Conservation (phyloP, 2,329 filamentous ascomycete species). For the Byssochlamys sp. region DNA sequence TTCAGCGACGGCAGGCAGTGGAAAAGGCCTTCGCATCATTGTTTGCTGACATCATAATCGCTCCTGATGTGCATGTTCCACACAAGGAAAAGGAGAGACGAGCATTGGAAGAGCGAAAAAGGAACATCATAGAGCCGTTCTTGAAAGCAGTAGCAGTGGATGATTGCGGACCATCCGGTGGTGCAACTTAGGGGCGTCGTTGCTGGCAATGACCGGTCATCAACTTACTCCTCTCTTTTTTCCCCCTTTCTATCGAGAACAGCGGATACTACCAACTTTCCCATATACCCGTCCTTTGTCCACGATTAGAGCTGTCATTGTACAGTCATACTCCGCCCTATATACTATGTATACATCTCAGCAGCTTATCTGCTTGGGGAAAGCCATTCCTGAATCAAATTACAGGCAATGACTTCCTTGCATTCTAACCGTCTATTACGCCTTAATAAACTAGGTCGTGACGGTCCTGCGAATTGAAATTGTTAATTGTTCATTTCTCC, state of each 20-base stretch:
- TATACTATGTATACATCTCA: neutral
- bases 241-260: neutral
- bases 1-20: constrained; percentile 49
- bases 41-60: constrained; percentile 56
- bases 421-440: neutral
- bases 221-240: neutral
- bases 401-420: neutral
- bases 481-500: neutral
- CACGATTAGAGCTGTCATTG: neutral
- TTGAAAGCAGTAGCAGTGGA: constrained; percentile 36
- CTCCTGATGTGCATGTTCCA: constrained; percentile 31
- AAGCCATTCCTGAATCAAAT: neutral
- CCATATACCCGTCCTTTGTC: neutral
- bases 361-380: neutral
- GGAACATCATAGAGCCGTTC: constrained; percentile 62
- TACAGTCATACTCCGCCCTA: neutral
- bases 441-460: neutral
- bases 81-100: constrained; percentile 51
- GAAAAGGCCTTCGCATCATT: constrained; percentile 56
- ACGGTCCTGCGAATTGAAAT: neutral
- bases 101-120: constrained; percentile 53
- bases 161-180: constrained; percentile 24
- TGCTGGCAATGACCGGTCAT: neutral
- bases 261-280: neutral
- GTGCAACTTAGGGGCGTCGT: constrained; percentile 5